Conservation (phyloP, 305 asterid species). For the Fraxinus velutina region DNA sequence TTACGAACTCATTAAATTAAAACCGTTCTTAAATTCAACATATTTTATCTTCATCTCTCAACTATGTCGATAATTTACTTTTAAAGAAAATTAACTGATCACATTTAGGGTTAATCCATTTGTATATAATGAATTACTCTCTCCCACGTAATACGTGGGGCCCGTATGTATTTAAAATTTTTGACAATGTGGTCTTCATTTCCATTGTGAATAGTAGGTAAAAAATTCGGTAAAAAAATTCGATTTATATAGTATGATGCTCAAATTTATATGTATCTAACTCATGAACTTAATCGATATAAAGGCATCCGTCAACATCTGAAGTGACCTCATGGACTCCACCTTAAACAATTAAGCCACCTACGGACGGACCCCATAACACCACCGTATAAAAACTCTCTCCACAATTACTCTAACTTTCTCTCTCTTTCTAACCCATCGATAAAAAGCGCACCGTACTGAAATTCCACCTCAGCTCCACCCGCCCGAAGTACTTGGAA, state of each 20-base stretch:
- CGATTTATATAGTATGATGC: too few species aligned
- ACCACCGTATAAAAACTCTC: neutral
- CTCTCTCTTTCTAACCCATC: slow-evolving; percentile 17
- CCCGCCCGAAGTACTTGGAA: slow-evolving; percentile 23
- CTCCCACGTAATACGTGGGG: too few species aligned
- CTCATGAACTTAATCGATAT: neutral
- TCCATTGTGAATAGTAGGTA: too few species aligned
- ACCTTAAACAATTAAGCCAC: neutral
- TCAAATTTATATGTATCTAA: too few species aligned
- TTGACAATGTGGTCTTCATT: too few species aligned
- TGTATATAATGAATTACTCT: too few species aligned
- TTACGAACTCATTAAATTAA: neutral
- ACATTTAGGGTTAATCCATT: too few species aligned
- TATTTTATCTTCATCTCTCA: too few species aligned
- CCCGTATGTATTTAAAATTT: too few species aligned
- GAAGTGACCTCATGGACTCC: neutral
- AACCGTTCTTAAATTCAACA: neutral
- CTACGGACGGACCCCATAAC: neutral
- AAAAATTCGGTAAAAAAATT: too few species aligned
- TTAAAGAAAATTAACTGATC: too few species aligned
- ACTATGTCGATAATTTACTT: too few species aligned
- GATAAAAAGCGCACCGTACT: slow-evolving; percentile 31
- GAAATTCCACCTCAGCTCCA: slow-evolving; percentile 37
- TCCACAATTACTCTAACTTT: neutral
- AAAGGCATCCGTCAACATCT: slow-evolving; percentile 25